Evolutionary conservation across 176 grass and related monocot genomes (phyloP), one percentile per base, ranked within the genome.

Genomic region (barley (Hordeum vulgare)): DNA sequence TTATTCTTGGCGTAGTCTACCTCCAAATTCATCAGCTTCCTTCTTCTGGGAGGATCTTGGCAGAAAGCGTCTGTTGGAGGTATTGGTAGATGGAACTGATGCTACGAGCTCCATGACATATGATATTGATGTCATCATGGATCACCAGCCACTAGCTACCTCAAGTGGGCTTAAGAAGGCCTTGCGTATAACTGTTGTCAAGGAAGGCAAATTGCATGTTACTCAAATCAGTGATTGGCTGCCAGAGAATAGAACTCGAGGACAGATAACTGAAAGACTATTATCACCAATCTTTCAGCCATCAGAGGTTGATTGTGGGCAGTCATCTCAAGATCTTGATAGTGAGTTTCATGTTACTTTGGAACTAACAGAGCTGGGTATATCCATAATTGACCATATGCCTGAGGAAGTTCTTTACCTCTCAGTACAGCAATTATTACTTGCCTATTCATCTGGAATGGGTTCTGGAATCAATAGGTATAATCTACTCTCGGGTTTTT

Each of bases 11-110:
- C 85, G 85, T 85, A 94, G 67, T 90, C 77, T 98, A 37, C 77
- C 85, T 71, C 93, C 96, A 35, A 95, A 98, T 86, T 95, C 93
- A 88, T 90, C 96, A 63, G 77, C 89, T 78, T 73, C 92, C 73
- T 98, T 98, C 77, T 95, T 95, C 64, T 95, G 93, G 96, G 93
- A 98, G 82, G 96, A 98, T 93, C 85, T 98, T 63, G 74, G 90
- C 41, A 91, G 93, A 89, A 88, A 25, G 47, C 80, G 74, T 80
- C 74, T 95, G 53, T 86, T 98, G 69, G 96, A 98, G 78, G 66
- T 98, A 76, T 90, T 93, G 65, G 80, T 95, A 83, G 96, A 98
- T 85, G 93, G 90, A 61, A 88, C 87, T 79, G 90, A 93, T 40
- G 79, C 90, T 71, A 85, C 75, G 63, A 86, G 79, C 36, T 91